These are phyloP conservation scores for Luzula sylvatica DNA, from an alignment of 176 grass and related monocot genomes.

Conservation along the genomic window DNA sequence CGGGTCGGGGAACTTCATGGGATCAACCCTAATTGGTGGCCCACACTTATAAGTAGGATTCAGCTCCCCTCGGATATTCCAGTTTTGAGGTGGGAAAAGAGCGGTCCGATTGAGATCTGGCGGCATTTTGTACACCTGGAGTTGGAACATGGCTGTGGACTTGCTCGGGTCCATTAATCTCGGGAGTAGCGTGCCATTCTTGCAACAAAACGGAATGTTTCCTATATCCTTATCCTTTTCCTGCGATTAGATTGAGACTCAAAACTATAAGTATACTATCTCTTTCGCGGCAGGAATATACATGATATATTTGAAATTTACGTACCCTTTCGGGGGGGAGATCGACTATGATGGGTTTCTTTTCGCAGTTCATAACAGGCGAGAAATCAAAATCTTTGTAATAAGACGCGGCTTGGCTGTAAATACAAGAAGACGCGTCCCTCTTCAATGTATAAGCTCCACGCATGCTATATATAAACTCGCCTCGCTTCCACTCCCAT, in stretches of 20 bases:
- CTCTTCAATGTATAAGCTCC: constrained; percentile 70
- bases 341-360: constrained; percentile 75
- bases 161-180: constrained; percentile 48
- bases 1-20: constrained; percentile 63
- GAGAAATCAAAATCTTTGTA: constrained; percentile 74
- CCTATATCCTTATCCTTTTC: constrained; percentile 63
- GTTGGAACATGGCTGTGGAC: constrained; percentile 72
- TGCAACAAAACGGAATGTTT: constrained; percentile 85
- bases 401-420: constrained; percentile 48
- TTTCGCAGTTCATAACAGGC: constrained; percentile 66
- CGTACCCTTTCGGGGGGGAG: constrained; percentile 58
- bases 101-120: constrained; percentile 86
- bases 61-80: constrained; percentile 59
- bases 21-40: constrained; percentile 47
- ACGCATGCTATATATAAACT: constrained; percentile 77
- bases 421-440: constrained; percentile 53
- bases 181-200: constrained; percentile 80
- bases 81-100: constrained; percentile 64
- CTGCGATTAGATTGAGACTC: constrained; percentile 15
- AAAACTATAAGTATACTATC: no score
- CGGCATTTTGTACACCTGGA: constrained; percentile 74
- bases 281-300: no score
- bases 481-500: constrained; percentile 91
- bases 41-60: constrained; percentile 69
- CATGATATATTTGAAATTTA: not conserved